phyloP scores from a whole-genome alignment of 139 green algal species.

The Picochlorum sp. region DNA sequence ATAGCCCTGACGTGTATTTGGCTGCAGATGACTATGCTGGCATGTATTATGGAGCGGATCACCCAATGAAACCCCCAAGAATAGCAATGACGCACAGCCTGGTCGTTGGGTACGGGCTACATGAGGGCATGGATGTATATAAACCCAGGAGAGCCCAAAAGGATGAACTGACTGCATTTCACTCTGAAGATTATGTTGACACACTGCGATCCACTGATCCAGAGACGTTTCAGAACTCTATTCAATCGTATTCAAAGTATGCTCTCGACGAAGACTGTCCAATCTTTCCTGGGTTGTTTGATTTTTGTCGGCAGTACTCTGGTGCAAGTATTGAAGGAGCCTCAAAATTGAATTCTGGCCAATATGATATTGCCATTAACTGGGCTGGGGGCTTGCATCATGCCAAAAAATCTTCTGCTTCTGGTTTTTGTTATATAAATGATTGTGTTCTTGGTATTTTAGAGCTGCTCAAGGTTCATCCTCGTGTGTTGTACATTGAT shows the following conservation, averaged over 20 bases:
- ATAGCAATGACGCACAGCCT: slow-evolving; percentile 93
- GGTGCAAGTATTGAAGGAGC: slow-evolving; percentile 74
- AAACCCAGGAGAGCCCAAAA: slow-evolving; percentile 60
- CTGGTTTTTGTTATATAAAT: slow-evolving; percentile 95
- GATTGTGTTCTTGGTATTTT: slow-evolving; percentile 95
- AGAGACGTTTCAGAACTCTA: slow-evolving; percentile 37
- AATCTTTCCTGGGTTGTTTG: slow-evolving; percentile 76
- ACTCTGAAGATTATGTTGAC: slow-evolving; percentile 73
- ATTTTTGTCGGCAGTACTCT: slow-evolving; percentile 77
- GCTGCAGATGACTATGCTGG: slow-evolving; percentile 58
- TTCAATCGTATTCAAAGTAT: slow-evolving; percentile 47
- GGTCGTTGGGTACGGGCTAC: slow-evolving; percentile 87
- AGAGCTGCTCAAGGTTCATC: slow-evolving; percentile 92
- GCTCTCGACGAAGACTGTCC: slow-evolving; percentile 89
- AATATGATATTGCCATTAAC: slow-evolving; percentile 92
- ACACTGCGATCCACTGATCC: slow-evolving; percentile 72
- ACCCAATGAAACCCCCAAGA: slow-evolving; percentile 97
- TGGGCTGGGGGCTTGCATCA: slow-evolving; percentile 96
- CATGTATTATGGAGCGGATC: slow-evolving; percentile 92
- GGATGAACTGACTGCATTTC: slow-evolving; percentile 80
- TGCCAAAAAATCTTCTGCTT: slow-evolving; percentile 86
- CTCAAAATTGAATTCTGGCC: slow-evolving; percentile 72
- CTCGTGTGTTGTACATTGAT: slow-evolving; percentile 76
- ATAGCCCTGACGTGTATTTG: background rate
- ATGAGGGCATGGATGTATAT: slow-evolving; percentile 84